Base-by-base conservation (phyloP, 2,329 filamentous ascomycete genomes). In the Cadophora sp. region DNA sequence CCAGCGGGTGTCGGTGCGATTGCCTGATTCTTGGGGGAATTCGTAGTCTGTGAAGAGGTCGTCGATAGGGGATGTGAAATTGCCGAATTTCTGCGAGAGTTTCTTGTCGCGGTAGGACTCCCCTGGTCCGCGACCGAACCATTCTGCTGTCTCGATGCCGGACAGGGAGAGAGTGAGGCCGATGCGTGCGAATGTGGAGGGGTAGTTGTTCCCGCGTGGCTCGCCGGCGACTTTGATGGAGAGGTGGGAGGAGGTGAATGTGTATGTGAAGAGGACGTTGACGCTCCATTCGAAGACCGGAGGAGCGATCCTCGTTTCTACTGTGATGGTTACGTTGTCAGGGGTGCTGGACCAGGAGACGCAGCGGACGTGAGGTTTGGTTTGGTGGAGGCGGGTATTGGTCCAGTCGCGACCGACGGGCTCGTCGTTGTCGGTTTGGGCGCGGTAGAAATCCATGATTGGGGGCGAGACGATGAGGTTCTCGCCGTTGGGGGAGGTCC, bases 71-170 rank as follows among this genome's bases (percentile, higher is more conserved):
- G 76, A 73, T 2, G 80, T 80, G 79, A 83, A 89, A 60, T 83
- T 85, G 7, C 87, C 89, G 4, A 91, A 78, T 0, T 79, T 77
- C 75, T 91, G 89, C 4, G 86, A 84, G 14, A 82, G 76, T 76
- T 91, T 91, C 80, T 85, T 89, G 79, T 92, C 91, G n/a, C 81
- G 79, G 80, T 92, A 92, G 4, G 83, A 86, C 76, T 92, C 89
- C 1, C 87, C 87, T 0, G 88, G 87, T 0, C 91, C 90, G 1
- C 88, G 85, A 1, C 90, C 90, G 75, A 88, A 91, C 90, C 90
- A 92, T n/a, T 80, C 77, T 0, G 82, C 83, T 4, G 75, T 72
- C 4, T 79, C 75, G 27, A 83, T 77, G 22, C 72, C 79, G 62
- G 11, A 80, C 71, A 80, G 81, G 14, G 78, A 84, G 72, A 80